phyloP scores from a whole-genome alignment of 345 rosid genomes.

The Theobroma cacao region DNA sequence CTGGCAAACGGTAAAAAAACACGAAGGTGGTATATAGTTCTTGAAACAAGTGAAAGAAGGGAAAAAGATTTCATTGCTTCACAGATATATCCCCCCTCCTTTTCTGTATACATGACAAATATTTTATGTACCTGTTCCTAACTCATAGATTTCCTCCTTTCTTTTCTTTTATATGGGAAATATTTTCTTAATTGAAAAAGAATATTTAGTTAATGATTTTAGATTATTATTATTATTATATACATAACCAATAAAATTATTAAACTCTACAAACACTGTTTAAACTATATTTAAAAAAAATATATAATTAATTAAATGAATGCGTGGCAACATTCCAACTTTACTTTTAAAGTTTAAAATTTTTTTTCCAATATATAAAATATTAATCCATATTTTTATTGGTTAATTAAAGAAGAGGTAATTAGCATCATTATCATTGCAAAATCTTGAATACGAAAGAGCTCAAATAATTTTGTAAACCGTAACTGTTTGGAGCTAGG shows the following conservation, averaged over 20 bases:
- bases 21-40: slow-evolving; percentile 7
- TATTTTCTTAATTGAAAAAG: no score
- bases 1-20: slow-evolving; percentile 16
- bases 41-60: slow-evolving; percentile 30
- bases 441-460: neutral
- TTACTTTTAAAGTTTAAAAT: no score
- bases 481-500: neutral
- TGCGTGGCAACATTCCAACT: no score
- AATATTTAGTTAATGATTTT: no score
- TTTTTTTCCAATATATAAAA: neutral
- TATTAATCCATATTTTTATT: neutral
- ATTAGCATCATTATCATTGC: neutral
- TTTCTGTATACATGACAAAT: neutral
- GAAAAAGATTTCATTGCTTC: neutral
- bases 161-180: no score
- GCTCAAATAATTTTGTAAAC: neutral
- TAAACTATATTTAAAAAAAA: neutral
- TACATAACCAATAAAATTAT: neutral
- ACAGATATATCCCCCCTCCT: neutral
- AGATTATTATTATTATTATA: no score
- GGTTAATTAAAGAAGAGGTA: neutral
- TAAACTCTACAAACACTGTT: neutral
- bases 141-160: neutral
- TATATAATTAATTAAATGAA: no score
- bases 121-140: neutral